Evolutionary conservation across 495 filamentous ascomycete genomes (phyloP), one percentile per base, ranked within the genome.

Genomic region (Massariosphaeria phaeospora): DNA sequence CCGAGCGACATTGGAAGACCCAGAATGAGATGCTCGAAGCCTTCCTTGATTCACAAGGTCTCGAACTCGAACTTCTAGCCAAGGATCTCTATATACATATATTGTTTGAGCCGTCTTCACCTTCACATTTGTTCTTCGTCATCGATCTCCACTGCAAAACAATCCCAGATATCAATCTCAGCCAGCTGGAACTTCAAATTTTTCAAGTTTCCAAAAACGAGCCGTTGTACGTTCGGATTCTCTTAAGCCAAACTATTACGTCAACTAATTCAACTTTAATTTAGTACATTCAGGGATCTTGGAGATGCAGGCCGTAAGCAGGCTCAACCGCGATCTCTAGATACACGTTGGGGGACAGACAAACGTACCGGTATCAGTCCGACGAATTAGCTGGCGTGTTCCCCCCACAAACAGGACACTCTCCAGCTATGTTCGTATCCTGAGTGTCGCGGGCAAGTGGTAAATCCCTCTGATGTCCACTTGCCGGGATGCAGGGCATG

Each of bases 11-110:
- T 47, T 47, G 44, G 44, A 33, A 29, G 26, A 30, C 44, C 33
- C 44, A 47, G 44, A 47, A 47, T 47, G 44, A 47, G 44, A 47
- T 47, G 44, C 23, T 47, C 44, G 33, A 47, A 47, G 44, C 44
- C 44, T 47, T 47, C 21, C 33, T 47, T 27, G 44, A 44, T 44
- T 44, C 29, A 33, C 29, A 33, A 33, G 29, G 29, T 33, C 29
- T 33, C 29, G 41, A 44, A 34, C 30, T 34, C 30, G 17, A 42
- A 42, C 8, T 23, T 48, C 45, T 48, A 25, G 30, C 34, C 26
- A 47, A 47, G 27, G 45, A 48, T 35, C 13, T 8, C 45, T 48
- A 34, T 36, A 48, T 17, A 35, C 45, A 48, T 48, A 48, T 48
- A 48, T 48, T 34, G 11, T 35, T 34, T 48, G 45, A 48, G 9